Base-by-base conservation (phyloP, 768 basidiomycete species). In the Termitomyces sp. region DNA sequence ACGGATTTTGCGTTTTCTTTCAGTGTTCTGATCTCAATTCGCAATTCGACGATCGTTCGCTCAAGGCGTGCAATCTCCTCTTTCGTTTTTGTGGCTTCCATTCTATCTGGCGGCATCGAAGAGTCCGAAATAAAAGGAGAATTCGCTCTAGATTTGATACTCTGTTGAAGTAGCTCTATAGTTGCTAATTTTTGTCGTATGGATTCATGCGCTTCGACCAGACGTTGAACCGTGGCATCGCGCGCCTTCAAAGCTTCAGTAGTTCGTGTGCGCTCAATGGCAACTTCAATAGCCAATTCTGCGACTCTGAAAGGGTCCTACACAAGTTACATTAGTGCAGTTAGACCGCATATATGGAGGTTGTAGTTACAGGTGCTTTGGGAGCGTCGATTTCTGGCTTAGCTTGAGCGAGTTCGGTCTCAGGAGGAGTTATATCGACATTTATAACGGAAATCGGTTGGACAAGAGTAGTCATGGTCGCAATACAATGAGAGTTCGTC, bases 171-270 rank as follows among this genome's bases (percentile, higher is more conserved):
- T 7, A 70, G 75, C 38, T 81, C 76, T 60, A 90, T 81, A 7
- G 75, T 69, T 22, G 77, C 75, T 1, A 80, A 77, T 72, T 90
- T 89, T 68, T 87, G 80, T n/a, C 81, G 80, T 65, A 90, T 75
- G 0, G 85, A 84, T 15, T 74, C 69, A 67, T 85, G 88, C 11
- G 87, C 87, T 50, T 84, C 81, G 36, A 81, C 76, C 13, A 91
- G 79, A 35, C 82, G 83, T 45, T 81, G 73, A 1, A 88, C 81
- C 16, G 80, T 82, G 35, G 78, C 80, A 67, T 91, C 89, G 44
- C 89, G 84, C 35, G 89, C 89, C 32, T 73, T 75, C 56, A 87
- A 70, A 1, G 85, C 87, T 66, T 90, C 88, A 22, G 70, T 71
- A 1, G 85, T 81, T 52, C 81, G 80, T 53, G 80, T 59, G 44